Percentiles rank a stretch among this genome's conserved stretches.
Conservation (phyloP, 1,284 basidiomycete genomes). For the Melampsora larici-populina region DNA sequence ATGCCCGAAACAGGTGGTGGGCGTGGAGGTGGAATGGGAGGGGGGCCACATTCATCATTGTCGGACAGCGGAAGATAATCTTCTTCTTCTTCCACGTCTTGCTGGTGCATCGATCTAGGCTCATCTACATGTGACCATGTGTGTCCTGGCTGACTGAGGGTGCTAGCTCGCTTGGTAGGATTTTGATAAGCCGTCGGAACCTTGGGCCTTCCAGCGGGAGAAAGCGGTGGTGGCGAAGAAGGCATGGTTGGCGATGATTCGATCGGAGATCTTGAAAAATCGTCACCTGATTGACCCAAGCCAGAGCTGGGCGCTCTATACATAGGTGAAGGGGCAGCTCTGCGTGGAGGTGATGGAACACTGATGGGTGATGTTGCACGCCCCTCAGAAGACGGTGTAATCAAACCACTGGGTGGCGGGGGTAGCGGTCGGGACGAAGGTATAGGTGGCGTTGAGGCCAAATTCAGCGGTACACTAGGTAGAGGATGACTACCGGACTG, state of each 20-base stretch:
- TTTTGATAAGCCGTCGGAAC: conserved; percentile 28
- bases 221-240: conserved; percentile 12
- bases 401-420: conserved; percentile 1
- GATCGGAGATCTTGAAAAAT: not conserved
- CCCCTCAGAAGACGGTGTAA: not conserved
- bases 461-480: not conserved
- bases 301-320: conserved; percentile 12
- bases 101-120: not conserved
- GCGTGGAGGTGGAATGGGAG: conserved; percentile 6
- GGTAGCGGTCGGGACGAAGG: conserved; percentile 12
- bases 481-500: conserved; percentile 5
- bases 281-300: not conserved
- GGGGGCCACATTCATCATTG: not conserved
- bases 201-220: conserved; percentile 4
- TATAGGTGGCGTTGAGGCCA: conserved; percentile 9
- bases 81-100: not conserved
- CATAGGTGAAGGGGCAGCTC: conserved; percentile 24
- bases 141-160: conserved; percentile 9
- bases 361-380: conserved; percentile 3
- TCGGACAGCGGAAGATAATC: not conserved
- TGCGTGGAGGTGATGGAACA: not conserved
- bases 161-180: conserved; percentile 17
- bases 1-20: not conserved
- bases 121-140: conserved; percentile 19
- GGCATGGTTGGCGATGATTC: conserved; percentile 15